Percentiles rank a stretch among this genome's conserved stretches.
These are phyloP conservation scores for Fusarium concolor DNA, from an alignment of 2,329 filamentous ascomycete genomes.

Conservation along the genomic window DNA sequence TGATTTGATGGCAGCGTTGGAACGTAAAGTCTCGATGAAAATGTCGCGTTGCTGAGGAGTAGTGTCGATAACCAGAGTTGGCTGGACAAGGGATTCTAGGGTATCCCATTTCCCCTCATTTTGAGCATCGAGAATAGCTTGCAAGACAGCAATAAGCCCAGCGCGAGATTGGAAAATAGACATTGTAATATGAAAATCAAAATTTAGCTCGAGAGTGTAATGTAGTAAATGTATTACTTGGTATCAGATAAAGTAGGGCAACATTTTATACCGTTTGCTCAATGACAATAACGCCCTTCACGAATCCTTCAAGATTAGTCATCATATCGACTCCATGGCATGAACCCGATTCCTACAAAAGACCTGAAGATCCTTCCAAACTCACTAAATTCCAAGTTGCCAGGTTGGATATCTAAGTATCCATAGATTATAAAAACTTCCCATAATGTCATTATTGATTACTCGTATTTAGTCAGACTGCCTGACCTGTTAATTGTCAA, in stretches of 20 bases:
- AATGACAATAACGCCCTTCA: conserved; percentile 3
- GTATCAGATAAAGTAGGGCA: accelerated
- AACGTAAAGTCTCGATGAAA: not conserved
- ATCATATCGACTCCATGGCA: not conserved
- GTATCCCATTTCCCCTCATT: not conserved
- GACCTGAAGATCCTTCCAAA: no score
- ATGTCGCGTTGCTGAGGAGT: not conserved
- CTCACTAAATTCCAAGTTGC: no score
- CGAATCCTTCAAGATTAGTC: not conserved
- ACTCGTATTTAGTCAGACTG: no score
- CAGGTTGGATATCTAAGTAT: no score
- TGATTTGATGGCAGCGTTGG: accelerated
- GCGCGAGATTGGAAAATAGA: accelerated
- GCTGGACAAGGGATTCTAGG: not conserved
- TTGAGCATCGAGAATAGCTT: not conserved
- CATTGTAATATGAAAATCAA: not conserved
- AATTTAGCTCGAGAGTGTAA: accelerated
- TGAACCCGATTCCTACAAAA: no score
- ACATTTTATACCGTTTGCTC: not conserved
- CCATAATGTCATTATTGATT: no score
- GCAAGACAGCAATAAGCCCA: not conserved
- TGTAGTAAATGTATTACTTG: not conserved
- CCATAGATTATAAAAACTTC: no score
- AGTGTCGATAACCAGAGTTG: not conserved
- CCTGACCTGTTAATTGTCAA: no score